phyloP scores from a whole-genome alignment of 208 protist species.

The Acanthamoeba castellanii region DNA sequence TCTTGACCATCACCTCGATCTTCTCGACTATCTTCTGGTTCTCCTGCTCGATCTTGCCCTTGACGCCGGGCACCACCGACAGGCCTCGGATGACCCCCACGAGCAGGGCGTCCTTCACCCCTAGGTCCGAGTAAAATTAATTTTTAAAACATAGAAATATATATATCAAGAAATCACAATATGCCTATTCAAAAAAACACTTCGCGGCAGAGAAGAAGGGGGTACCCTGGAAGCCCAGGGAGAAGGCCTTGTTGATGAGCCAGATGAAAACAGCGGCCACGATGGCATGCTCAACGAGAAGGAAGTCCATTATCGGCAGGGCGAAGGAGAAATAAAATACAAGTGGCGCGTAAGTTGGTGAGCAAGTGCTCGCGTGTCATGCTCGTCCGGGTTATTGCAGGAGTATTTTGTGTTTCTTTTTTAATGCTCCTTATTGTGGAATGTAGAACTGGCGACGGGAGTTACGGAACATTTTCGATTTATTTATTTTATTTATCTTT shows the following conservation, averaged over 20 bases:
- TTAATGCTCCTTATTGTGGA: too few relatives aligned
- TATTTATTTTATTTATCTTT: too few relatives aligned
- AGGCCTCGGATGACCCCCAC: constrained; percentile 1
- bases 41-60: constrained; percentile 44
- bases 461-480: too few relatives aligned
- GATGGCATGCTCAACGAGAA: background rate
- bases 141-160: background rate
- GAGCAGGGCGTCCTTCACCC: background rate
- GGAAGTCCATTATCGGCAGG: background rate
- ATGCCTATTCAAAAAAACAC: too few relatives aligned
- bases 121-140: too few relatives aligned
- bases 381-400: too few relatives aligned
- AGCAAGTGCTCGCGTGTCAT: too few relatives aligned
- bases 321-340: too few relatives aligned
- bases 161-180: too few relatives aligned
- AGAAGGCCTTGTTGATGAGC: constrained; percentile 26
- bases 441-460: too few relatives aligned
- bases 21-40: constrained; percentile 59
- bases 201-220: background rate
- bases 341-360: too few relatives aligned
- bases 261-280: background rate
- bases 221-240: background rate
- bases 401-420: too few relatives aligned
- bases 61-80: constrained; percentile 15
- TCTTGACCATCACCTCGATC: constrained; percentile 52